Evolutionary conservation across 768 basidiomycete species (phyloP).

Genomic region (Boletus rubroflammeus): DNA sequence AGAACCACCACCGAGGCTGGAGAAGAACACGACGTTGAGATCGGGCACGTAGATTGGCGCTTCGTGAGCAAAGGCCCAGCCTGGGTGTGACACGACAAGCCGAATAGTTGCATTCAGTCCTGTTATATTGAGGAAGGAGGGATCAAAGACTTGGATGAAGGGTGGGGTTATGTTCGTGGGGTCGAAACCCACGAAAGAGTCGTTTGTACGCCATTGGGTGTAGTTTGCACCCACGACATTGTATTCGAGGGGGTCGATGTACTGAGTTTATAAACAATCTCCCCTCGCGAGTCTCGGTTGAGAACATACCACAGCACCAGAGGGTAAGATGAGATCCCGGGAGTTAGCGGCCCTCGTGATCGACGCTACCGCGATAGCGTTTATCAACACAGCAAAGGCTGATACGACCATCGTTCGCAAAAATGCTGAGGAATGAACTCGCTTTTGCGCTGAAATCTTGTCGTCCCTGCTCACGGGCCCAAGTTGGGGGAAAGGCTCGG

Average conservation of each 20-base stretch:
- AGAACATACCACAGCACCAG: background rate
- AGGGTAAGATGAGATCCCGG: background rate
- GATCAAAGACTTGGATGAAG: background rate
- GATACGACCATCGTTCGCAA: background rate
- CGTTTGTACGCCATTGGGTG: background rate
- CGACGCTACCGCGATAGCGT: background rate
- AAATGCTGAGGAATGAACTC: background rate
- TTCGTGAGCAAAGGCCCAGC: too few species aligned
- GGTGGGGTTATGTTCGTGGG: background rate
- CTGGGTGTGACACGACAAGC: too few species aligned
- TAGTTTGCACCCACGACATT: background rate
- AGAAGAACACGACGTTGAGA: too few species aligned
- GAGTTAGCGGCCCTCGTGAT: background rate
- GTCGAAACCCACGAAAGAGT: background rate
- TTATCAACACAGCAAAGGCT: background rate
- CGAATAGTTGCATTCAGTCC: too few species aligned
- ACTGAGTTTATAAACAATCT: background rate
- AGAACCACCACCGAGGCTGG: too few species aligned
- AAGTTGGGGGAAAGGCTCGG: background rate
- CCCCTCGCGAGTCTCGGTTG: background rate
- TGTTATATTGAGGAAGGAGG: background rate
- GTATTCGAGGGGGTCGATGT: background rate
- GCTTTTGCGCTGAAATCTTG: background rate
- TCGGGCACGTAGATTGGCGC: too few species aligned
- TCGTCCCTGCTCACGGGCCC: background rate